Evolutionary conservation across 768 basidiomycete species (phyloP).

Genomic region (Boletus edulis): DNA sequence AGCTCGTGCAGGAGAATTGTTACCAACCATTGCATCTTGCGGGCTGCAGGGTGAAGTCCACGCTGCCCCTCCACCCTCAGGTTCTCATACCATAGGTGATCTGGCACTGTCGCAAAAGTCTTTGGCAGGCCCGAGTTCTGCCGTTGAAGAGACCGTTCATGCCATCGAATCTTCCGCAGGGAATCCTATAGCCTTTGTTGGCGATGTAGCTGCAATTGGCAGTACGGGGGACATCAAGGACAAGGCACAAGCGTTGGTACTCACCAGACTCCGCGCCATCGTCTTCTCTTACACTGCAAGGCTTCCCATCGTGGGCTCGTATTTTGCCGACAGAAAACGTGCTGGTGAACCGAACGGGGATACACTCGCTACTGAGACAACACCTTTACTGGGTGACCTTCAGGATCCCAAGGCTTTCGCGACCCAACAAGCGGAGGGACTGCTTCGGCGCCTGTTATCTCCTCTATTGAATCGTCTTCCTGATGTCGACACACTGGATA

Average conservation of each 20-base stretch:
- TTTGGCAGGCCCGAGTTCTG: background rate
- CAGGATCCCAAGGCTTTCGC: conserved; percentile 23
- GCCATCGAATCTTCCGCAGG: background rate
- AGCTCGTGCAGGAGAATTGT: background rate
- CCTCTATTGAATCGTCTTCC: conserved; percentile 18
- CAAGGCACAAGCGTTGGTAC: background rate
- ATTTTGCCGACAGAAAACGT: conserved; percentile 11
- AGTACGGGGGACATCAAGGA: conserved; percentile 3
- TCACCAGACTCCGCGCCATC: conserved; percentile 10
- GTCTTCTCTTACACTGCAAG: conserved; percentile 13
- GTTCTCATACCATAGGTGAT: background rate
- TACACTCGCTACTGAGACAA: conserved; percentile 17
- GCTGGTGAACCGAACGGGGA: background rate
- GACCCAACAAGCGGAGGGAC: conserved; percentile 14
- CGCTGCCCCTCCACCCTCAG: background rate
- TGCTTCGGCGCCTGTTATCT: conserved; percentile 13
- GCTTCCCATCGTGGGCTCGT: conserved; percentile 24
- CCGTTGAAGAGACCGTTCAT: background rate
- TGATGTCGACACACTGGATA: conserved; percentile 19
- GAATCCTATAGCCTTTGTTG: background rate
- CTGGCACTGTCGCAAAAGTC: background rate
- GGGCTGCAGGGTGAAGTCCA: background rate
- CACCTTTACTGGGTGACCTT: conserved; percentile 23
- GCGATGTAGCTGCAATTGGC: background rate
- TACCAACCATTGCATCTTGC: background rate